Conservation (phyloP, 768 basidiomycete species). For the Glaciozyma martinii region DNA sequence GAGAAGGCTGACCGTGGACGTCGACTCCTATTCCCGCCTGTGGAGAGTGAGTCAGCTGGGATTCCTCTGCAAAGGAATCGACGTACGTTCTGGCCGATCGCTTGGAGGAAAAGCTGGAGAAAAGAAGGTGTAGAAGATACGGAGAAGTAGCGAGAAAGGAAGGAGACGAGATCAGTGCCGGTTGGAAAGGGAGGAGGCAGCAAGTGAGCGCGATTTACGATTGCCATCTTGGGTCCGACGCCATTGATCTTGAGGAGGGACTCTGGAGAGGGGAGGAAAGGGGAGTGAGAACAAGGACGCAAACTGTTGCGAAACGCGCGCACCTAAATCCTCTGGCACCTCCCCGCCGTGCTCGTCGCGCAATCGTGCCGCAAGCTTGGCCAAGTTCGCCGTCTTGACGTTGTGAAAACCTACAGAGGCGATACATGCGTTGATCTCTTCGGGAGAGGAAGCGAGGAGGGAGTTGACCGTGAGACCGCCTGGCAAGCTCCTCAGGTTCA, state of each 20-base stretch:
- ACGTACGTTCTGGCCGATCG: conserved; percentile 20
- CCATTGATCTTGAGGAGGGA: conserved; percentile 79
- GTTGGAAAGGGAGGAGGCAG: conserved; percentile 46
- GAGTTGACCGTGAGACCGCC: conserved; percentile 69
- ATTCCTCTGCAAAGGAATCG: too few relatives aligned
- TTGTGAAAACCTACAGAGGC: conserved; percentile 34
- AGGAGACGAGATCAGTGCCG: conserved; percentile 42
- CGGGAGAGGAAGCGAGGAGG: conserved; percentile 55
- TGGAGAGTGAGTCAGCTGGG: too few relatives aligned
- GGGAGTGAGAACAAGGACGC: not conserved
- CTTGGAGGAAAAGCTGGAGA: conserved; percentile 18
- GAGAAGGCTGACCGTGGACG: conserved; percentile 56
- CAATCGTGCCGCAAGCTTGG: conserved; percentile 39
- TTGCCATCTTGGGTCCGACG: conserved; percentile 96
- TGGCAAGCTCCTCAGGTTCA: conserved; percentile 62
- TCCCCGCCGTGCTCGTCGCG: conserved; percentile 68
- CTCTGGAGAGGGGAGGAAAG: conserved; percentile 40
- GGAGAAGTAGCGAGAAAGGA: not conserved
- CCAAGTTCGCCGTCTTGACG: conserved; percentile 22
- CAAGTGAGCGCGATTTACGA: conserved; percentile 35
- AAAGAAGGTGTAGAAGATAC: conserved; percentile 25
- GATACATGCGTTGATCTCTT: conserved; percentile 44
- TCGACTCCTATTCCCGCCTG: conserved; percentile 82
- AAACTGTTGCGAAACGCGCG: not conserved
- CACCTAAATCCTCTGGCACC: conserved; percentile 53